A percentile compares a stretch with the other conserved stretches of the same genome.
These are phyloP conservation scores for Auriscalpium microsporum DNA, from an alignment of 768 basidiomycete genomes.

Conservation along the genomic window DNA sequence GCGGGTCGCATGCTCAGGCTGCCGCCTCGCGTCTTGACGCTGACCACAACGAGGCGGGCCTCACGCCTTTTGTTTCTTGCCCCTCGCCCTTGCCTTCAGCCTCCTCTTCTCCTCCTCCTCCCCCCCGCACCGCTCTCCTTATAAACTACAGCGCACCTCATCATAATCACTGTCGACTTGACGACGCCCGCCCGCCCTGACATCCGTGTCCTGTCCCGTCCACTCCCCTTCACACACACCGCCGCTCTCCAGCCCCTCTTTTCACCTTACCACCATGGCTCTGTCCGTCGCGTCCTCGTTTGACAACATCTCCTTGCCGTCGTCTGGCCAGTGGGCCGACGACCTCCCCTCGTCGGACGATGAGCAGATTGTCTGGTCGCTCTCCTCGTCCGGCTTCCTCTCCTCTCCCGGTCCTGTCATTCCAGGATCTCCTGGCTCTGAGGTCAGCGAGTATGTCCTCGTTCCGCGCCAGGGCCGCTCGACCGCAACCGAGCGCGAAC, in stretches of 20 bases:
- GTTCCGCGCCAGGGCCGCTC: constrained; percentile 46
- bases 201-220: background rate
- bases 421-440: constrained; percentile 16
- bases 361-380: constrained; percentile 15
- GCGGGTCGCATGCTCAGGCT: too few relatives aligned
- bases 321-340: constrained; percentile 8
- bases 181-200: background rate
- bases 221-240: background rate
- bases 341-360: constrained; percentile 10
- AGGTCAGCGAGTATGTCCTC: constrained; percentile 21
- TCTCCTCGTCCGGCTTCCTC: constrained; percentile 7
- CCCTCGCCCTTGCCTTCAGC: background rate
- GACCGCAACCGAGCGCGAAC: constrained; percentile 23
- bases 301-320: constrained; percentile 5
- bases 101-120: background rate
- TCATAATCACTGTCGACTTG: background rate
- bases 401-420: background rate
- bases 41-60: background rate
- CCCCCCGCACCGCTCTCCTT: background rate
- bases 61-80: background rate
- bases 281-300: constrained; percentile 6
- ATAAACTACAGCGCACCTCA: constrained; percentile 25
- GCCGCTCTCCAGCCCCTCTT: background rate
- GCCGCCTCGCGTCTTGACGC: too few relatives aligned
- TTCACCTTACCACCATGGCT: constrained; percentile 4